Base-by-base conservation (phyloP, 1,284 basidiomycete species). In the Microbotryum saponariae region DNA sequence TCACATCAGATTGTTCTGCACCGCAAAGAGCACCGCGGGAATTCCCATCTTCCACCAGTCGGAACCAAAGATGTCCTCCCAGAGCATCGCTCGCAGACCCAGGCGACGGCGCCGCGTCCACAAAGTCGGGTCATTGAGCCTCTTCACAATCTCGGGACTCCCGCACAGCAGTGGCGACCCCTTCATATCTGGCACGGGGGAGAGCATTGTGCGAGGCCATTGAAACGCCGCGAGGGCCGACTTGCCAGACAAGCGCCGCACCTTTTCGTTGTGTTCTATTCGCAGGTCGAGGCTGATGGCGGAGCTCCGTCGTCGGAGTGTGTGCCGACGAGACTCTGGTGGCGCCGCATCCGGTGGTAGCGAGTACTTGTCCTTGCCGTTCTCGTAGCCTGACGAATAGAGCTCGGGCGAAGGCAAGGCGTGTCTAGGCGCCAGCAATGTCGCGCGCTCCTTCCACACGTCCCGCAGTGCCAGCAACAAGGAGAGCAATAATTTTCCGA, bases 1-100 rank as follows among this genome's bases (percentile, higher is more conserved):
- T 54, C 46, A 67, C 61, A 74, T 73, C 10, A 75, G 64, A 58
- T 75, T 74, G 65, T 75, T 74, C 61, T 75, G 74, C 20, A 75
- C 48, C 27, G 74, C 74, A 54, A 74, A 75, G 45, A 75, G 64
- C 12, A 74, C 67, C 14, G 74, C 74, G 4, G 74, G 74, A 20
- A 75, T 58, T 27, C 58, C 60, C 65, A 69, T 67, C 51, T 65
- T 67, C 51, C 53, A 67, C 67, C 65, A 71, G 25, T 68, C 68
- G 12, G 58, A 56, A 3, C 67, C 67, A 33, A 72, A 71, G 6
- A 70, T 56, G 48, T 72, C 67, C 37, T 65, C 66, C 47, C 56
- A 47, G 10, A 68, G 42, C 61, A 63, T 61, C 29, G 37, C 29
- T 14, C 54, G 49, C 14, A 67, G 44, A 27, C 65, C 65, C 37